phyloP scores from a whole-genome alignment of 176 grass and related monocot genomes.

The Oryza punctata region DNA sequence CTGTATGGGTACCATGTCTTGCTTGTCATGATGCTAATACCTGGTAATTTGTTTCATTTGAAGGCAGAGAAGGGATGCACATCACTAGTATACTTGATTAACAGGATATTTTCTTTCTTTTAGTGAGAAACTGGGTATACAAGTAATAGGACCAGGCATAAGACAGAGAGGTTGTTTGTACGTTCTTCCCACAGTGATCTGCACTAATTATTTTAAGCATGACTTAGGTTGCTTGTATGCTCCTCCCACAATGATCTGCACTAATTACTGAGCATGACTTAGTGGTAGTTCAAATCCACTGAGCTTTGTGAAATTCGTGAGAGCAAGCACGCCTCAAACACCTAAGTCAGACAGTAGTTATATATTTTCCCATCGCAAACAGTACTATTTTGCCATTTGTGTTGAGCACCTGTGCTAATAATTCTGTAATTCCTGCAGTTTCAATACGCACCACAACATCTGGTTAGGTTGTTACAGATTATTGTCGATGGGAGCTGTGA shows the following conservation, averaged over 20 bases:
- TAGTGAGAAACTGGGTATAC: not conserved
- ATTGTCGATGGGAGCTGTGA: constrained; percentile 83
- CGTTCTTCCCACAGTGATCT: no score
- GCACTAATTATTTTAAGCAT: not conserved
- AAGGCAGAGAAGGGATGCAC: not conserved
- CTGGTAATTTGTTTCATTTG: constrained; percentile 1
- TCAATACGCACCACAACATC: constrained; percentile 75
- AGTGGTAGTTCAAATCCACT: not conserved
- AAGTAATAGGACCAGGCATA: not conserved
- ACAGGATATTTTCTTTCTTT: not conserved
- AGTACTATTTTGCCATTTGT: constrained; percentile 1
- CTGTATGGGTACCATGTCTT: not conserved
- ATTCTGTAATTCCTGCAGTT: constrained; percentile 59
- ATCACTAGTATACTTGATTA: not conserved
- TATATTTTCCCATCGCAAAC: not conserved
- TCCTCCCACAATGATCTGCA: not conserved
- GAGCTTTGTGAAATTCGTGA: not conserved
- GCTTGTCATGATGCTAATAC: not conserved
- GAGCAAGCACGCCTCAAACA: not conserved
- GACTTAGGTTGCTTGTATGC: not conserved
- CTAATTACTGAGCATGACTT: not conserved
- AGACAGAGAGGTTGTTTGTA: not conserved
- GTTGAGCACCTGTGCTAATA: constrained; percentile 26
- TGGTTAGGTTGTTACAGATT: constrained; percentile 87
- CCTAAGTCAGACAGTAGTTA: not conserved